phyloP scores from a whole-genome alignment of 2,329 filamentous ascomycete species.

The Aspergillus quadrilineatus region DNA sequence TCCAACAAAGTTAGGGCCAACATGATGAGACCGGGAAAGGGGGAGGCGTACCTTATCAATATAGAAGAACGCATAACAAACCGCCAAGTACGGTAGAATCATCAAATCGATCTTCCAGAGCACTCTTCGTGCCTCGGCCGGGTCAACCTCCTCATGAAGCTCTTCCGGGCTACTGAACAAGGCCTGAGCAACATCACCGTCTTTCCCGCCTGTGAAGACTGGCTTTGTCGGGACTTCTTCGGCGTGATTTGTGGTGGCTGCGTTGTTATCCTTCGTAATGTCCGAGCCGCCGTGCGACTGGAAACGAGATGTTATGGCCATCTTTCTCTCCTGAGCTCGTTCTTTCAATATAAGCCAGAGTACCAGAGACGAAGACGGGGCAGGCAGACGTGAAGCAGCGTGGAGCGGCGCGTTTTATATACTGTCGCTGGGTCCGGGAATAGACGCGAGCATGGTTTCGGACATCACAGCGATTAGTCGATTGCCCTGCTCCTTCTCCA shows the following conservation, averaged over 20 bases:
- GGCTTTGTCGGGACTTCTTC: slow-evolving; percentile 30
- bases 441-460: slow-evolving; percentile 3
- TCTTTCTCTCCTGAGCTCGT: background rate
- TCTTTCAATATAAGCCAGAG: background rate
- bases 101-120: slow-evolving; percentile 59
- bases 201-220: slow-evolving; percentile 17
- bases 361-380: background rate
- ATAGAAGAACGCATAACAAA: slow-evolving; percentile 56
- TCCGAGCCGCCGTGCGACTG: slow-evolving; percentile 13
- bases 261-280: slow-evolving; percentile 23
- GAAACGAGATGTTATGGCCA: slow-evolving; percentile 2
- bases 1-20: background rate
- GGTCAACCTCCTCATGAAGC: slow-evolving; percentile 47
- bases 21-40: background rate
- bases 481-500: background rate
- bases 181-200: slow-evolving; percentile 53
- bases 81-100: slow-evolving; percentile 57
- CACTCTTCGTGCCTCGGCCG: slow-evolving; percentile 48
- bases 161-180: slow-evolving; percentile 52
- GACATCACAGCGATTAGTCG: slow-evolving; percentile 1
- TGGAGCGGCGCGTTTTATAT: background rate
- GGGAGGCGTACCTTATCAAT: slow-evolving; percentile 42
- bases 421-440: background rate
- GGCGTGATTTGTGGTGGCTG: slow-evolving; percentile 27
- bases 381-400: background rate